Evolutionary conservation across 2,329 filamentous ascomycete genomes (phyloP).

Genomic region (Hirsutella thompsonii): DNA sequence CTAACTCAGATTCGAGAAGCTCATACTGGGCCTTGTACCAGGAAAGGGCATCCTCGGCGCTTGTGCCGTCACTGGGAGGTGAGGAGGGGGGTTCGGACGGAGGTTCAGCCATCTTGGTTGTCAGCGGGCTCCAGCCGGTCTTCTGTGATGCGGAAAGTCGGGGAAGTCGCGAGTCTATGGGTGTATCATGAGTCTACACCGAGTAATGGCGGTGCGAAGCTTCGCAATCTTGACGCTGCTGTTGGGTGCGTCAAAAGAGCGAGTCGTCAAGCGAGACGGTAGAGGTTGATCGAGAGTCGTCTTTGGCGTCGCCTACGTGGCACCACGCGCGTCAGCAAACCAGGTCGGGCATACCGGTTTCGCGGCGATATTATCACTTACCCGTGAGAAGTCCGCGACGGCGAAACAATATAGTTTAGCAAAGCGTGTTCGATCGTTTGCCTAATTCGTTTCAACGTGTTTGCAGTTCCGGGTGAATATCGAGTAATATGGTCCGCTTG

Average conservation of each 20-base stretch:
- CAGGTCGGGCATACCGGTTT: too few species aligned
- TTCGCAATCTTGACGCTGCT: neutral
- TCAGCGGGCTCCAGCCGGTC: neutral
- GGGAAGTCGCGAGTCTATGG: neutral
- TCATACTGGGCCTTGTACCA: slow-evolving; percentile 98
- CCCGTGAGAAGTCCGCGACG: too few species aligned
- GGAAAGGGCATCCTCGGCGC: slow-evolving; percentile 61
- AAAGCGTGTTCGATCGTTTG: too few species aligned
- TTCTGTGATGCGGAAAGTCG: neutral
- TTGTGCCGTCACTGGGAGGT: slow-evolving; percentile 41
- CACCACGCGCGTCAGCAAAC: too few species aligned
- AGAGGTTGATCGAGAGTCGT: too few species aligned
- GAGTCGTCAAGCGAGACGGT: neutral
- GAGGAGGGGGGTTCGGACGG: slow-evolving; percentile 53
- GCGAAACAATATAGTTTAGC: too few species aligned
- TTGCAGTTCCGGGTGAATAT: too few species aligned
- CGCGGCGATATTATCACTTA: too few species aligned
- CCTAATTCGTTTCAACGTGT: too few species aligned
- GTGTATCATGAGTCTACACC: neutral
- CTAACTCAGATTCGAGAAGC: slow-evolving; percentile 77
- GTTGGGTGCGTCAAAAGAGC: neutral
- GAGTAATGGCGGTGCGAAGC: neutral
- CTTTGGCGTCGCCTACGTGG: too few species aligned
- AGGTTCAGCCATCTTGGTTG: slow-evolving; percentile 37
- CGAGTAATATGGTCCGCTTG: too few species aligned